Evolutionary conservation across 2,329 filamentous ascomycete species (phyloP).

Genomic region (Helminthosporium solani): DNA sequence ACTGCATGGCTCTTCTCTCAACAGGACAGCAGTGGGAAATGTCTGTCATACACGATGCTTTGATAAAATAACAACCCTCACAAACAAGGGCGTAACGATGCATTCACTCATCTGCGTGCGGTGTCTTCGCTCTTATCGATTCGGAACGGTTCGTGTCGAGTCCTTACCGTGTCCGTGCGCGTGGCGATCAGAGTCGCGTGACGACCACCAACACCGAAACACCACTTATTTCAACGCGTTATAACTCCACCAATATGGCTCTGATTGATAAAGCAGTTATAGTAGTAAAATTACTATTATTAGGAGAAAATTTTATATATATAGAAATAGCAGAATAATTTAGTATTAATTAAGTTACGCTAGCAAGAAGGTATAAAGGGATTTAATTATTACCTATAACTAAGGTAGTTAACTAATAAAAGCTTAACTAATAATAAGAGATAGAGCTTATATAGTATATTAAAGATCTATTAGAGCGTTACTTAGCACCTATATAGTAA

Average conservation of each 20-base stretch:
- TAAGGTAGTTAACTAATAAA: constrained; percentile 1
- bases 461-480: background rate
- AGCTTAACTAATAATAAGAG: constrained; percentile 3
- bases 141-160: no score
- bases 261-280: constrained; percentile 1
- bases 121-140: no score
- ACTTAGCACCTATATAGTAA: background rate
- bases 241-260: background rate
- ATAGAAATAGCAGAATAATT: constrained; percentile 3
- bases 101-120: no score
- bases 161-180: no score
- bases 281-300: background rate
- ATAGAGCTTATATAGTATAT: background rate
- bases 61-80: no score
- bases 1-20: no score
- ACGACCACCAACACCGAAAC: no score
- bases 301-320: constrained; percentile 1
- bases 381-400: background rate
- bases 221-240: no score
- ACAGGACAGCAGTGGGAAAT: no score
- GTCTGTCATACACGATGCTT: no score
- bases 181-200: no score
- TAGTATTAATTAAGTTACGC: constrained; percentile 1
- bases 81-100: no score
- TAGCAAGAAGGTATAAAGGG: background rate